Percentiles rank a stretch among this genome's conserved stretches.
Evolutionary conservation across 768 basidiomycete genomes (phyloP).

Genomic region (Pleurotus cornucopiae): DNA sequence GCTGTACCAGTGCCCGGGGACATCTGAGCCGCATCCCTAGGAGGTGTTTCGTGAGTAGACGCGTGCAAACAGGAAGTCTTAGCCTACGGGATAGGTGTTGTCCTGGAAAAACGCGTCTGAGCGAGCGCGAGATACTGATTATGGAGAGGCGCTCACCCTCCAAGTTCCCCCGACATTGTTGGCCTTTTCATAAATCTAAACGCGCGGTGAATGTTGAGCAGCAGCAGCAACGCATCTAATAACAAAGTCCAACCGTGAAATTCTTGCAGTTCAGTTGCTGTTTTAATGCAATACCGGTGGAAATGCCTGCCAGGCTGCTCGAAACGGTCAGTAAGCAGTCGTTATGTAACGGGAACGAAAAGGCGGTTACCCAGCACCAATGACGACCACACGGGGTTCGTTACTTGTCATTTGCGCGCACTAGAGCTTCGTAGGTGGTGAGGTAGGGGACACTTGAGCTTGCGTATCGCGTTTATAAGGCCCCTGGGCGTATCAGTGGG

Average conservation of each 20-base stretch:
- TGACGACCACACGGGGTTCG: slow-evolving; percentile 36
- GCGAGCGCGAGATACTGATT: too few species aligned
- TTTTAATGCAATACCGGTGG: slow-evolving; percentile 44
- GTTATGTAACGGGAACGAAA: background rate
- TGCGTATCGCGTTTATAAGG: too few species aligned
- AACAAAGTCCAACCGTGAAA: slow-evolving; percentile 36
- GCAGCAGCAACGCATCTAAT: background rate
- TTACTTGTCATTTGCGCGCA: background rate
- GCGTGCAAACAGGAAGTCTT: background rate
- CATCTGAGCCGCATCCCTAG: slow-evolving; percentile 52
- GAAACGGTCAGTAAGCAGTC: background rate
- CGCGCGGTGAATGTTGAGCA: background rate
- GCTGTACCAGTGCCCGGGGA: slow-evolving; percentile 51
- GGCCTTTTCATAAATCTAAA: slow-evolving; percentile 49
- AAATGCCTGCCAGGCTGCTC: slow-evolving; percentile 42
- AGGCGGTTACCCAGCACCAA: slow-evolving; percentile 44
- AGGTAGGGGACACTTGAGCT: too few species aligned
- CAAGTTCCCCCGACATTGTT: slow-evolving; percentile 49
- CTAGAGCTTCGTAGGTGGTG: too few species aligned
- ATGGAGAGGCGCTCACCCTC: slow-evolving; percentile 34
- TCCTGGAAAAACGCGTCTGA: slow-evolving; percentile 26
- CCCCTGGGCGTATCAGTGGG: too few species aligned
- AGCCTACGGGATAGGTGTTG: slow-evolving; percentile 47
- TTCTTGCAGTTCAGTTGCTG: slow-evolving; percentile 38
- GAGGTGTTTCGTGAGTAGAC: background rate